A percentile compares a stretch with the other conserved stretches of the same genome.
These are phyloP conservation scores for Ascodesmis nigricans DNA, from an alignment of 495 filamentous ascomycete species.

Conservation along the genomic window DNA sequence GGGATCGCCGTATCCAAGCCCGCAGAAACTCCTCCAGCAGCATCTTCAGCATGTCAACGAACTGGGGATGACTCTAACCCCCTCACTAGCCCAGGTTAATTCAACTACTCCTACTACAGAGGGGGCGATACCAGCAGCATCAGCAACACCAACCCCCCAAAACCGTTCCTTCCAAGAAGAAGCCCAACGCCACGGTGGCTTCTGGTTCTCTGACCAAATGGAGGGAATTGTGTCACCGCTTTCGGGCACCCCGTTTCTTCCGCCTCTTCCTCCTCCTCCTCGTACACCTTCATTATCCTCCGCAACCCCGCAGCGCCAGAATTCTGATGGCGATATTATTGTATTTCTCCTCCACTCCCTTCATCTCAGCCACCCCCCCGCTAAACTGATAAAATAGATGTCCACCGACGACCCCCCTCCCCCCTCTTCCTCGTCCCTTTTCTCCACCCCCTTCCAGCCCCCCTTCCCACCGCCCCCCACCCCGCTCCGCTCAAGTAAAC, in stretches of 20 bases:
- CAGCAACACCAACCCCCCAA: constrained; percentile 6
- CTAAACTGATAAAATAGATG: constrained; percentile 10
- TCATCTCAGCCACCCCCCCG: neutral
- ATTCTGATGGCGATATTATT: constrained; percentile 20
- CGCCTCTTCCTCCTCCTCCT: too few relatives aligned
- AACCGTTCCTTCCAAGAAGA: constrained; percentile 18
- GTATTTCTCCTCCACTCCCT: constrained; percentile 1
- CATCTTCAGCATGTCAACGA: constrained; percentile 25
- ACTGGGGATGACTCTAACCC: constrained; percentile 9
- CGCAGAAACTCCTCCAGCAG: constrained; percentile 32
- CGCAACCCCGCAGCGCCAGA: constrained; percentile 12
- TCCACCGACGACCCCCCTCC: too few relatives aligned
- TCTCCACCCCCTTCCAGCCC: constrained; percentile 10
- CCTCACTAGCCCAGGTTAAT: constrained; percentile 12
- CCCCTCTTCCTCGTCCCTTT: too few relatives aligned
- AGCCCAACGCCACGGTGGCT: constrained; percentile 18
- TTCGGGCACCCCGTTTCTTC: too few relatives aligned
- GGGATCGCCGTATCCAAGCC: too few relatives aligned
- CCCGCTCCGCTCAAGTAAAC: constrained; percentile 15
- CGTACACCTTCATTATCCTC: constrained; percentile 18
- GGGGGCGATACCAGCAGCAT: constrained; percentile 10
- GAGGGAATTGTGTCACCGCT: constrained; percentile 18
- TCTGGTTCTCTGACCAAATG: constrained; percentile 21
- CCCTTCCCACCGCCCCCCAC: constrained; percentile 14
- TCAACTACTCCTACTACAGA: neutral